phyloP scores from a whole-genome alignment of 2,329 filamentous ascomycete genomes.

The Botrytis medusae region DNA sequence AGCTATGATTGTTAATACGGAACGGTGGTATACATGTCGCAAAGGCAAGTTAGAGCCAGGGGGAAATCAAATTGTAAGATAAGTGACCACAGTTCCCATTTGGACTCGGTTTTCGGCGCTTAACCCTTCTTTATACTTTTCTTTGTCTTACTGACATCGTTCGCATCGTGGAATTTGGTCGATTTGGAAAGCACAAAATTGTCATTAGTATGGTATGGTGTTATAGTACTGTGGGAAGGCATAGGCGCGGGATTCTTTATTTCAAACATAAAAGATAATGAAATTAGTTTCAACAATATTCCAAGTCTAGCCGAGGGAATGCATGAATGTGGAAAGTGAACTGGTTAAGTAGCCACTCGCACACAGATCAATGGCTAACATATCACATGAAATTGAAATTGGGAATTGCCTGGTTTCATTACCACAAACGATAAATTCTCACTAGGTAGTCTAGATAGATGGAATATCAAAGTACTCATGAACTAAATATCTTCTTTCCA shows the following conservation, averaged over 20 bases:
- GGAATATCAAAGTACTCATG: background rate
- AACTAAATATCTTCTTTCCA: background rate
- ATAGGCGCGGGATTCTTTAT: background rate
- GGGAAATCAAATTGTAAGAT: constrained; percentile 9
- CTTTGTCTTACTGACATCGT: background rate
- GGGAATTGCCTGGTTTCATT: background rate
- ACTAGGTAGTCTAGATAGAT: background rate
- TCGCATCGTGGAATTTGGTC: background rate
- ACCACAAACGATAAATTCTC: background rate
- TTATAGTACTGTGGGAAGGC: background rate
- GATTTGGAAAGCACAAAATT: background rate
- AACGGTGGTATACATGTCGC: background rate
- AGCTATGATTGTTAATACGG: background rate
- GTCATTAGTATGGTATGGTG: background rate
- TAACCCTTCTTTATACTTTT: background rate
- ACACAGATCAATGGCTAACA: background rate
- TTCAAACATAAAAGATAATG: background rate
- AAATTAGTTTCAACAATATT: background rate
- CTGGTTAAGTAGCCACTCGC: background rate
- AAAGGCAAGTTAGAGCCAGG: background rate
- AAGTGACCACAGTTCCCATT: background rate
- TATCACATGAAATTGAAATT: background rate
- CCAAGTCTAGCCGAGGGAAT: background rate
- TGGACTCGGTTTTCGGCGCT: background rate
- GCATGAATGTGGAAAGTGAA: background rate